Base-by-base conservation (phyloP, 768 basidiomycete genomes). In the Mrakia gelida region DNA sequence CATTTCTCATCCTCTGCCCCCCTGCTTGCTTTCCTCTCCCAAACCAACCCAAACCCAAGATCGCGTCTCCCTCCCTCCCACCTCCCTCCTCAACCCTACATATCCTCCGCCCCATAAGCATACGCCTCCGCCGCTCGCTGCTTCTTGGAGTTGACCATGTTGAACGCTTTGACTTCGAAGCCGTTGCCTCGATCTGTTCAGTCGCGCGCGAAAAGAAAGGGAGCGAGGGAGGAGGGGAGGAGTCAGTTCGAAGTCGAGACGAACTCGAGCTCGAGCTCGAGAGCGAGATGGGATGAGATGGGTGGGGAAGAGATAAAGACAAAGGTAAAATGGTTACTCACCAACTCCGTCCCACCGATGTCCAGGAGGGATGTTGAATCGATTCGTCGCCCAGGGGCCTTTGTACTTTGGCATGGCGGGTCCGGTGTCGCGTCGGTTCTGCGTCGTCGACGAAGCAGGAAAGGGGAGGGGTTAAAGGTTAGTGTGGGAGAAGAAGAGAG, bases 311-410 rank as follows among this genome's bases (percentile, higher is more conserved):
- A 34, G 52, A 15, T 6, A 49, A 13, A 32, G 10, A 41, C 15
- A 23, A 30, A 63, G 54, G 32, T n/a, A 16, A 21, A 18, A 32
- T n/a, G n/a, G n/a, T n/a, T n/a, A 85, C 81, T 81, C 80, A 94
- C 95, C 95, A 80, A 98, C 97, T 41, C 97, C 97, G 83, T 99
- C 97, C 97, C 97, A 99, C 82, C 96, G 88, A 84, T 95, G 94
- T 0, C 97, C 97, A 34, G 97, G 97, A 80, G 89, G 91, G 80
- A 99, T 98, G 32, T 92, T 91, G 84, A 96, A 98, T 10, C 97
- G 90, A 85, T 99, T 98, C 11, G 96, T 95, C 21, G 94, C 91
- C 1, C 93, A 93, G 0, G 91, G 89, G 18, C 95, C 95, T 26
- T 85, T 87, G 84, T 98, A 98, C 83, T 91, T 90, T 13, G 96